Evolutionary conservation across 176 grass and related monocot genomes (phyloP), one percentile per base, ranked within the genome.

Genomic region (Hyparrhenia diplandra): DNA sequence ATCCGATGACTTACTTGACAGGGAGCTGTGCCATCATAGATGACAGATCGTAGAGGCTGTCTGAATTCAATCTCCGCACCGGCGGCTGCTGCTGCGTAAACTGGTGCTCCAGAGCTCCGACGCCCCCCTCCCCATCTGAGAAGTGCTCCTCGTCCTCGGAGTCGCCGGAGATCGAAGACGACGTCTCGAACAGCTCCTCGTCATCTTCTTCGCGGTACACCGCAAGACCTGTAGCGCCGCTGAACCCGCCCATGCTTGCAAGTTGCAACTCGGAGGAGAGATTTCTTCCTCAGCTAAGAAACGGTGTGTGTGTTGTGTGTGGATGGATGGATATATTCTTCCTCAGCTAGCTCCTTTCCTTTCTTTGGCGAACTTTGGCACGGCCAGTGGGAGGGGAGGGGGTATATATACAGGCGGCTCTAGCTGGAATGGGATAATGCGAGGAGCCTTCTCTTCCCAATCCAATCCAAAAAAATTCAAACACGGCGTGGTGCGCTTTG

Each of bases 21-120:
- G 94, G 85, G 43, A 94, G 94, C 0, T 94, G 78, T 5, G 81
- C 72, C 85, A 80, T 86, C 34, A 97, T 78, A 27, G 91, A 85
- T 2, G 94, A 94, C 41, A 97, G 65, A 69, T 94, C 82, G 75
- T 84, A 86, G 76, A 88, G 46, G 81, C 75, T 42, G 9, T 78
- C 73, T 0, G 93, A 88, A 13, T 91, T 82, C 60, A 85, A 5
- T 25, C 64, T 82, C 65, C 60, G 67, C 54, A 45, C 79, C 42
- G 71, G 69, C 58, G 32, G 51, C 24, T 37, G 64, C 25, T 29
- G 87, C 25, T 64, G 87, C 69, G 12, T 69, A 13, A 73, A 79
- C 76, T 76, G 66, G 52, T 57, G 24, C 35, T 84, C 77, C 49
- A 64, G 74, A 34, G 12, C 46, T 29, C 21, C 75, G 14, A 31